Evolutionary conservation across 1,139 yeast genomes (phyloP).

Genomic region (Suhomyces maxii): DNA sequence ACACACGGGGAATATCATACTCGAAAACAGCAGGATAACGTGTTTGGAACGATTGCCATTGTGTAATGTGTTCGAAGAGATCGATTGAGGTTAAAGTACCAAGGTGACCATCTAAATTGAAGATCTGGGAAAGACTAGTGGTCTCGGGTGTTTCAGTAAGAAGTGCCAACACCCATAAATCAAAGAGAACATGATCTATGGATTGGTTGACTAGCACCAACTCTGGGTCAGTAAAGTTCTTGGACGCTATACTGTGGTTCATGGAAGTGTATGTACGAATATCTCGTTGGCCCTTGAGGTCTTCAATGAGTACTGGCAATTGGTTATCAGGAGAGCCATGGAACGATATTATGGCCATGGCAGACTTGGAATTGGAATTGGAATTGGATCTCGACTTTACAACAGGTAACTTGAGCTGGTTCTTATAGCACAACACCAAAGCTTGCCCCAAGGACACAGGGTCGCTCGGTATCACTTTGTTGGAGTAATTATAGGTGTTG

Average conservation of each 20-base stretch:
- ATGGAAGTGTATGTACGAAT: conserved; percentile 25
- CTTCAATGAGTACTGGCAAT: conserved; percentile 48
- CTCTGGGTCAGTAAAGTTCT: conserved; percentile 15
- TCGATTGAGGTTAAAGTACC: conserved; percentile 6
- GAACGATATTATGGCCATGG: conserved; percentile 33
- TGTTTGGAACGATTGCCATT: conserved; percentile 14
- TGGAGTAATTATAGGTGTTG: conserved; percentile 21
- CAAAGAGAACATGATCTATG: conserved; percentile 40
- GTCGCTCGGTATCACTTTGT: conserved; percentile 38
- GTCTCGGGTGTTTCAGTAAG: conserved; percentile 18
- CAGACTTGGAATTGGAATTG: background rate
- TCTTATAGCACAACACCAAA: conserved; percentile 36
- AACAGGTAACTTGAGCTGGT: conserved; percentile 32
- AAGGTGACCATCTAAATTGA: conserved; percentile 5
- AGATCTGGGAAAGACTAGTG: conserved; percentile 6
- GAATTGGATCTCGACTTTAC: background rate
- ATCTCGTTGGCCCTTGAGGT: conserved; percentile 25
- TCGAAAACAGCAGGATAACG: too few relatives aligned
- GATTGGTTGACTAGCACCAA: conserved; percentile 27
- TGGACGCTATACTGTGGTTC: conserved; percentile 21
- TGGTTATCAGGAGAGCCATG: conserved; percentile 43
- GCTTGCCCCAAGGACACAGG: conserved; percentile 43
- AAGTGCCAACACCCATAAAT: conserved; percentile 39
- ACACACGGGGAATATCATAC: too few relatives aligned
- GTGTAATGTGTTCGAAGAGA: conserved; percentile 11